Percentiles rank a stretch among this genome's conserved stretches.
These are phyloP conservation scores for Phytophthora hibernalis DNA, from an alignment of 352 stramenopile species.

Conservation along the genomic window DNA sequence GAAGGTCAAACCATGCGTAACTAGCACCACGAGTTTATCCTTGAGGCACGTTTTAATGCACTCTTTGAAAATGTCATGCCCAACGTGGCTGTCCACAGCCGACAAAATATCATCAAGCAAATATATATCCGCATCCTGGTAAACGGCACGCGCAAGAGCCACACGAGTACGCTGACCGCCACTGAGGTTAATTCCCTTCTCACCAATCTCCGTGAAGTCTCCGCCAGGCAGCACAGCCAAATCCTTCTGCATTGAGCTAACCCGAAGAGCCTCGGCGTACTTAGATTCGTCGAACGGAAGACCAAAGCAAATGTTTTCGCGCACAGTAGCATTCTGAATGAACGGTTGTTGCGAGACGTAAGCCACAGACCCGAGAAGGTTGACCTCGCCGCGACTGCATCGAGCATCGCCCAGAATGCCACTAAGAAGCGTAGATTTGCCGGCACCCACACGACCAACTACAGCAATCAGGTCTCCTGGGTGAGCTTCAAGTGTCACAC, in stretches of 20 bases:
- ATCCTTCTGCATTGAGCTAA: conserved; percentile 65
- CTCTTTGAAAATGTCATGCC: conserved; percentile 91
- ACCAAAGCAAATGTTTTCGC: conserved; percentile 98
- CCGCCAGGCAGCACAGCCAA: conserved; percentile 67
- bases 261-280: conserved; percentile 64
- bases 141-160: conserved; percentile 79
- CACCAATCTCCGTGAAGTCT: conserved; percentile 96
- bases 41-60: conserved; percentile 64
- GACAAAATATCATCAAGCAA: conserved; percentile 96
- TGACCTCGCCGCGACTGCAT: conserved; percentile 57
- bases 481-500: conserved; percentile 73
- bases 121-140: conserved; percentile 87
- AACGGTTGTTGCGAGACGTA: conserved; percentile 97
- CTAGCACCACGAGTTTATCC: conserved; percentile 85
- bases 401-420: conserved; percentile 68
- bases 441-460: conserved; percentile 66
- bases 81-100: conserved; percentile 96
- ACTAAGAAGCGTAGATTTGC: conserved; percentile 78
- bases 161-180: conserved; percentile 93
- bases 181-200: conserved; percentile 96
- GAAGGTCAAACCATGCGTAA: conserved; percentile 76
- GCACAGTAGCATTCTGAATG: conserved; percentile 97
- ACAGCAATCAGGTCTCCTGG: conserved; percentile 68
- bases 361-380: conserved; percentile 89
- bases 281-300: conserved; percentile 67